phyloP scores from a whole-genome alignment of 108 stramenopile genomes.

The Pseudonitzschia delicatissima region DNA sequence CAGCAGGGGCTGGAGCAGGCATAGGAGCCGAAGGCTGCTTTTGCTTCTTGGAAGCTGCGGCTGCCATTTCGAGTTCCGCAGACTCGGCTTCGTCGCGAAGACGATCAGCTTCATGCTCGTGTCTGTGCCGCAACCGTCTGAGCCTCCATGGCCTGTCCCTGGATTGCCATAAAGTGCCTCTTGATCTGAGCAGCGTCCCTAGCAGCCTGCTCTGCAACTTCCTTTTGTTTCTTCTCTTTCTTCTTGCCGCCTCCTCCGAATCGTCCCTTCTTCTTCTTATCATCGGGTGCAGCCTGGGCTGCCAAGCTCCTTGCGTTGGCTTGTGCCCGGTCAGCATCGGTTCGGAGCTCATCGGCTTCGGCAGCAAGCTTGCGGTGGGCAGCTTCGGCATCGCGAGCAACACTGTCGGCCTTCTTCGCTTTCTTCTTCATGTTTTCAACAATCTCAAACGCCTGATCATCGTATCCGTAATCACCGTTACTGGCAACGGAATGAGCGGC shows the following conservation, averaged over 20 bases:
- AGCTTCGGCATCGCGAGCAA: conserved; percentile 52
- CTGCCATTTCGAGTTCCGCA: conserved; percentile 69
- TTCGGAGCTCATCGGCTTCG: conserved; percentile 56
- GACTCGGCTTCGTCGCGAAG: conserved; percentile 65
- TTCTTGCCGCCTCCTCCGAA: conserved; percentile 68
- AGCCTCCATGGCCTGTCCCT: conserved; percentile 54
- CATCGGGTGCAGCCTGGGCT: conserved; percentile 35
- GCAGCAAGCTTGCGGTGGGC: conserved; percentile 35
- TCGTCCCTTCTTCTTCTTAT: conserved; percentile 57
- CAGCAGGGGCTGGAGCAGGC: neutral
- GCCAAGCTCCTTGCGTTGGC: conserved; percentile 32
- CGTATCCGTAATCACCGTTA: conserved; percentile 25
- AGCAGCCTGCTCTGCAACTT: conserved; percentile 55
- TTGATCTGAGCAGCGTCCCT: conserved; percentile 51
- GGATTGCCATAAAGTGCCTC: conserved; percentile 52
- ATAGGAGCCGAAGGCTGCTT: conserved; percentile 2
- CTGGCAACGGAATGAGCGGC: conserved; percentile 24
- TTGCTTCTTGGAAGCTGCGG: conserved; percentile 56
- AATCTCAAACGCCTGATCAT: conserved; percentile 28
- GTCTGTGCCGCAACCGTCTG: conserved; percentile 46
- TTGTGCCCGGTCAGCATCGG: conserved; percentile 65
- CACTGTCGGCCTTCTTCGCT: conserved; percentile 50
- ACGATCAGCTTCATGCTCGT: conserved; percentile 53
- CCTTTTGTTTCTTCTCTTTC: conserved; percentile 56
- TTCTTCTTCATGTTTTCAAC: conserved; percentile 50